phyloP scores from a whole-genome alignment of 2,329 filamentous ascomycete species.

The Tolypocladium inflatum region DNA sequence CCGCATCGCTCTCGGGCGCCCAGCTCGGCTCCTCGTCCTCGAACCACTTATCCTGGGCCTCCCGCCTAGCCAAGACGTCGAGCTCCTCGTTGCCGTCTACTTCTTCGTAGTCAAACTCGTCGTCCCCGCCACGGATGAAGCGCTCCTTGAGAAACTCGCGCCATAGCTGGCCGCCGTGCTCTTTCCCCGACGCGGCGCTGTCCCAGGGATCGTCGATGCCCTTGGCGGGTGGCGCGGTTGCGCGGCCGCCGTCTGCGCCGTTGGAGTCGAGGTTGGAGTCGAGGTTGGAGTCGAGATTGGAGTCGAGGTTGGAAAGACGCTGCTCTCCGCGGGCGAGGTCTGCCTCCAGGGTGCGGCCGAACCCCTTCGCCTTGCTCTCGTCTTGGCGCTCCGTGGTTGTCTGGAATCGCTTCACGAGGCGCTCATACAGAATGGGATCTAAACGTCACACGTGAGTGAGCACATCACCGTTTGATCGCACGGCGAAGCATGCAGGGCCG shows the following conservation, averaged over 20 bases:
- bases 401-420: constrained; percentile 68
- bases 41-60: constrained; percentile 67
- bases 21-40: constrained; percentile 68
- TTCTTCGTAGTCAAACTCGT: constrained; percentile 64
- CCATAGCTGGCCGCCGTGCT: constrained; percentile 63
- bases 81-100: constrained; percentile 67
- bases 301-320: constrained; percentile 49
- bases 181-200: constrained; percentile 30
- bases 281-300: constrained; percentile 18
- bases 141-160: constrained; percentile 59
- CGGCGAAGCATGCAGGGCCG: background rate
- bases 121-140: constrained; percentile 66
- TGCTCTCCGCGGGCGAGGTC: constrained; percentile 70
- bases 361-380: constrained; percentile 66
- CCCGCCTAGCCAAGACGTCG: constrained; percentile 52
- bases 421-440: constrained; percentile 77
- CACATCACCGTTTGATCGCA: background rate
- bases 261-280: constrained; percentile 36
- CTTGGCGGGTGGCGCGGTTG: background rate
- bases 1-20: constrained; percentile 32
- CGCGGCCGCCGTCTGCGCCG: constrained; percentile 30
- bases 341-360: constrained; percentile 68
- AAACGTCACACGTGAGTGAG: background rate
- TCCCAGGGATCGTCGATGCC: constrained; percentile 16
- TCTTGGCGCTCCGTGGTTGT: constrained; percentile 62